Evolutionary conservation across 805 yeast species (phyloP).

Genomic region (Nakazawaea siamensis): DNA sequence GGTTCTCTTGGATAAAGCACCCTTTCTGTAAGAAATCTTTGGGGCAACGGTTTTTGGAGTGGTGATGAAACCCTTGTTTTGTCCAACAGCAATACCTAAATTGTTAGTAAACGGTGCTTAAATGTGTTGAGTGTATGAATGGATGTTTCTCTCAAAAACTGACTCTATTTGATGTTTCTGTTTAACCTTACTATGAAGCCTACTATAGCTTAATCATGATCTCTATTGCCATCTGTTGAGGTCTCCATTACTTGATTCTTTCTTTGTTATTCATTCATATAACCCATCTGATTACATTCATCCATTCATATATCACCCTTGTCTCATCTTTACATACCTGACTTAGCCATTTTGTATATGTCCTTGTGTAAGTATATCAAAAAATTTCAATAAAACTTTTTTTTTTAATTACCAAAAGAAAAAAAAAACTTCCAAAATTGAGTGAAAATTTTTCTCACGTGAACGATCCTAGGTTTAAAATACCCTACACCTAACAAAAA

Average conservation of each 20-base stretch:
- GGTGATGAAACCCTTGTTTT: conserved; percentile 99
- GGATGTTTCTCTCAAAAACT: neutral
- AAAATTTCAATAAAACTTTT: conserved; percentile 5
- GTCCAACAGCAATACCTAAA: conserved; percentile 91
- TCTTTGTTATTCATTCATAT: no score
- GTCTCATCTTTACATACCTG: conserved; percentile 42
- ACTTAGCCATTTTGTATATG: conserved; percentile 47
- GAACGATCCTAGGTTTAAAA: no score
- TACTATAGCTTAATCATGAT: no score
- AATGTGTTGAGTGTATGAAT: neutral
- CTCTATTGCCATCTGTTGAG: no score
- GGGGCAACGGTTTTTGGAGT: conserved; percentile 76
- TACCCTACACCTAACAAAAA: no score
- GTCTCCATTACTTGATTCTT: no score
- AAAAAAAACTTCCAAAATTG: neutral
- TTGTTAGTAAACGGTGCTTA: conserved; percentile 23
- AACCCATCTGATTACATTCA: neutral
- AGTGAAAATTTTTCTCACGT: neutral
- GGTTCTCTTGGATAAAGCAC: conserved; percentile 93
- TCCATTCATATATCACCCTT: neutral
- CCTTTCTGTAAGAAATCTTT: conserved; percentile 93
- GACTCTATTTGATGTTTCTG: neutral
- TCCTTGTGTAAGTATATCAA: neutral
- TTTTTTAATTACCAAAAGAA: no score
- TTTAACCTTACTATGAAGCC: no score